phyloP scores from a whole-genome alignment of 805 yeast species.

The Myxozyma lipomycoides region DNA sequence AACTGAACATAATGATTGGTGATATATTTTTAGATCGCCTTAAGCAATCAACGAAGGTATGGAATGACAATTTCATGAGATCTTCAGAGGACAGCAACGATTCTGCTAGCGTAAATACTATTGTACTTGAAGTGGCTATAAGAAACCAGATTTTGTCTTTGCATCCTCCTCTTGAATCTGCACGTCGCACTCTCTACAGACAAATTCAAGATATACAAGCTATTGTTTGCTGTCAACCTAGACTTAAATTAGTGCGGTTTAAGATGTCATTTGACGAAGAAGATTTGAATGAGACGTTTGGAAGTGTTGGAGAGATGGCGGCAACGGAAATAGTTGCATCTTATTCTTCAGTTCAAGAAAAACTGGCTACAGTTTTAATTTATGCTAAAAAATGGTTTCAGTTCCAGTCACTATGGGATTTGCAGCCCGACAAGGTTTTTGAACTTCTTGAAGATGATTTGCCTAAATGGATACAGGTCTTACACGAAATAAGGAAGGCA shows the following conservation, averaged over 20 bases:
- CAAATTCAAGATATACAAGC: constrained; percentile 26
- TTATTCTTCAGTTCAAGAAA: constrained; percentile 37
- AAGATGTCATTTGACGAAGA: constrained; percentile 6
- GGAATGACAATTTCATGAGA: constrained; percentile 29
- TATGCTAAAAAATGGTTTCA: constrained; percentile 53
- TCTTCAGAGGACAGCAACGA: constrained; percentile 3
- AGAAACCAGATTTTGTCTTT: constrained; percentile 32
- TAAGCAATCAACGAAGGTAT: constrained; percentile 22
- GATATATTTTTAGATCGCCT: constrained; percentile 36
- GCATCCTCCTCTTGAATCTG: constrained; percentile 32
- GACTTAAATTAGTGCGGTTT: constrained; percentile 24
- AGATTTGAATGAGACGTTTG: not conserved
- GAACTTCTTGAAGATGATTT: constrained; percentile 39
- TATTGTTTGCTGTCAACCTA: constrained; percentile 15
- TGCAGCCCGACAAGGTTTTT: constrained; percentile 44
- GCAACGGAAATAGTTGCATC: constrained; percentile 8
- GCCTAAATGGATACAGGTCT: constrained; percentile 47
- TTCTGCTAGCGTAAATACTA: not conserved
- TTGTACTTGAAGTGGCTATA: constrained; percentile 31
- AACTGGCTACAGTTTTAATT: constrained; percentile 33
- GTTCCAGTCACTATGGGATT: constrained; percentile 58
- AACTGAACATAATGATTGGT: constrained; percentile 38
- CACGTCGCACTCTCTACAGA: constrained; percentile 28
- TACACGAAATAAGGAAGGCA: constrained; percentile 44
- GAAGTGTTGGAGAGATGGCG: constrained; percentile 8